These are phyloP conservation scores for Aspergillus chevalieri DNA, from an alignment of 2,329 filamentous ascomycete species.

Conservation along the genomic window DNA sequence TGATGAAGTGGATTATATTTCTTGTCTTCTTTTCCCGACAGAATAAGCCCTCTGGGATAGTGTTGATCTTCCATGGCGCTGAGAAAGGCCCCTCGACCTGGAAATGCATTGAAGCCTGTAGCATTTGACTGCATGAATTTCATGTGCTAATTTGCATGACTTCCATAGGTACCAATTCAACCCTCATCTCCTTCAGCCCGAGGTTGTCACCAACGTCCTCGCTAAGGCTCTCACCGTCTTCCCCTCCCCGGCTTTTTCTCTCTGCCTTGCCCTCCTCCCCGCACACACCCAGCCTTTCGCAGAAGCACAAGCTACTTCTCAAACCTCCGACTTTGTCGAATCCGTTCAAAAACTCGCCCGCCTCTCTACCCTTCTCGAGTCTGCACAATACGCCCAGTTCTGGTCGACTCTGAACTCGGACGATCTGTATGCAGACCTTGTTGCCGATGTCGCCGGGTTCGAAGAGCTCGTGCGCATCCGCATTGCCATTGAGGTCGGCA, in stretches of 20 bases:
- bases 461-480: conserved; percentile 87
- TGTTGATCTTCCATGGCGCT: background rate
- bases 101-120: background rate
- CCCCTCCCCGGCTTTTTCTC: conserved; percentile 89
- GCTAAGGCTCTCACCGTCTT: conserved; percentile 97
- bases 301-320: conserved; percentile 34
- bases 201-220: conserved; percentile 97
- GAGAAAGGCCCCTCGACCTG: background rate
- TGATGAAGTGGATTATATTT: background rate
- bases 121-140: no score
- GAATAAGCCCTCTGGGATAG: background rate
- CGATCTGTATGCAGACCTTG: conserved; percentile 90
- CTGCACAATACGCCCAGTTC: conserved; percentile 84
- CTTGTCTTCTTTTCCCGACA: no score
- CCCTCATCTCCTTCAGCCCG: conserved; percentile 92
- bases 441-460: conserved; percentile 89
- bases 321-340: conserved; percentile 61
- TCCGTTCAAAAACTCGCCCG: conserved; percentile 80
- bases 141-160: conserved; percentile 1
- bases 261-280: conserved; percentile 88
- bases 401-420: conserved; percentile 90
- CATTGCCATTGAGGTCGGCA: conserved; percentile 80
- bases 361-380: conserved; percentile 81
- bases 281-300: conserved; percentile 66
- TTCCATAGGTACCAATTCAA: conserved; percentile 90